A percentile compares a stretch with the other conserved stretches of the same genome.
Evolutionary conservation across 306 rosid species (phyloP).

Genomic region (Vigna mungo): DNA sequence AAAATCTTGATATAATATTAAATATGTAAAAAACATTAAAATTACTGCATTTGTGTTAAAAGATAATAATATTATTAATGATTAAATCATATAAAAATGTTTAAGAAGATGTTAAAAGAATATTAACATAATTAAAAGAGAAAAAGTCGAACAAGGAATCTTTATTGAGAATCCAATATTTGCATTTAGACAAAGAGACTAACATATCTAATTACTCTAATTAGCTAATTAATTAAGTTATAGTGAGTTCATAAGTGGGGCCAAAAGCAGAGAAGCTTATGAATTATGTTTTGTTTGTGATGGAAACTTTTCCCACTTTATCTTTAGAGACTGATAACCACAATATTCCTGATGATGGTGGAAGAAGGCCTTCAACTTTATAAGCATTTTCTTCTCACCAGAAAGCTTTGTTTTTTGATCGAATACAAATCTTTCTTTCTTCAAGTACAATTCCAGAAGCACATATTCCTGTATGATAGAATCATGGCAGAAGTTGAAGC

Average conservation of each 20-base stretch:
- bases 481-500: background rate
- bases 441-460: background rate
- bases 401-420: background rate
- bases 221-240: slow-evolving; percentile 6
- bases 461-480: slow-evolving; percentile 2
- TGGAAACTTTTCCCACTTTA: slow-evolving; percentile 18
- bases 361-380: slow-evolving; percentile 9
- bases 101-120: too few species aligned
- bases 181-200: background rate
- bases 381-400: background rate
- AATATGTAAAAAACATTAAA: too few species aligned
- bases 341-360: slow-evolving; percentile 24
- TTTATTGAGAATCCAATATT: slow-evolving; percentile 21
- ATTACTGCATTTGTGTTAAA: slow-evolving; percentile 1
- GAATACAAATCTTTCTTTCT: background rate
- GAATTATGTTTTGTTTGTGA: background rate
- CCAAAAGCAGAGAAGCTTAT: background rate
- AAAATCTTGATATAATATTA: too few species aligned
- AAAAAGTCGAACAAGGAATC: slow-evolving; percentile 8
- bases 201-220: background rate
- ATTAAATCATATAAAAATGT: too few species aligned
- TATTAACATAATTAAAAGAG: too few species aligned
- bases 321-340: background rate
- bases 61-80: background rate
- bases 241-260: slow-evolving; percentile 21